These are phyloP conservation scores for Cercospora sp. DNA, from an alignment of 2,329 filamentous ascomycete species.

Conservation along the genomic window DNA sequence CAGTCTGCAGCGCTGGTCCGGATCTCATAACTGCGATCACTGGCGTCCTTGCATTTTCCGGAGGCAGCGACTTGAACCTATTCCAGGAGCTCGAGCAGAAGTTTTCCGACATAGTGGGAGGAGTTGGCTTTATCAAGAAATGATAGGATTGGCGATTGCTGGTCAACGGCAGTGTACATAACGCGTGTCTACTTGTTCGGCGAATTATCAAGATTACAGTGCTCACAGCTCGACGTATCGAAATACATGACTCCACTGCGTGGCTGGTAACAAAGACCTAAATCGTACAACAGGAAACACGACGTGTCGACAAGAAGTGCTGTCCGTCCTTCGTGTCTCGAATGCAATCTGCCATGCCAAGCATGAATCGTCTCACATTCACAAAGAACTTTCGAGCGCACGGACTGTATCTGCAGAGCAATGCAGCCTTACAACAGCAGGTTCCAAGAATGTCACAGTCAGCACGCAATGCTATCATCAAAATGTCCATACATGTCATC, in stretches of 20 bases:
- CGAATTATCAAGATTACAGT: neutral
- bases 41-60: neutral
- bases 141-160: neutral
- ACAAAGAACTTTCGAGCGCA: neutral
- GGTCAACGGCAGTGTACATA: neutral
- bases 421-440: neutral
- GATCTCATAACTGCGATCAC: neutral
- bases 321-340: neutral
- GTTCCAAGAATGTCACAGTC: neutral
- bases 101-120: neutral
- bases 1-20: slow-evolving; percentile 2
- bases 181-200: neutral
- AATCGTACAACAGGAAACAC: neutral
- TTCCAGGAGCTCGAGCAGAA: neutral
- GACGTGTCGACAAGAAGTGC: neutral
- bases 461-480: neutral
- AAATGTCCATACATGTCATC: slow-evolving; percentile 8
- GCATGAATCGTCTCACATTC: neutral
- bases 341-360: neutral
- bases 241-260: neutral
- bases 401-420: neutral
- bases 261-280: neutral
- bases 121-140: neutral
- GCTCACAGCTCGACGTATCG: neutral
- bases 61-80: slow-evolving; percentile 1